phyloP scores from a whole-genome alignment of 495 filamentous ascomycete species.

The Talaromyces adpressus region DNA sequence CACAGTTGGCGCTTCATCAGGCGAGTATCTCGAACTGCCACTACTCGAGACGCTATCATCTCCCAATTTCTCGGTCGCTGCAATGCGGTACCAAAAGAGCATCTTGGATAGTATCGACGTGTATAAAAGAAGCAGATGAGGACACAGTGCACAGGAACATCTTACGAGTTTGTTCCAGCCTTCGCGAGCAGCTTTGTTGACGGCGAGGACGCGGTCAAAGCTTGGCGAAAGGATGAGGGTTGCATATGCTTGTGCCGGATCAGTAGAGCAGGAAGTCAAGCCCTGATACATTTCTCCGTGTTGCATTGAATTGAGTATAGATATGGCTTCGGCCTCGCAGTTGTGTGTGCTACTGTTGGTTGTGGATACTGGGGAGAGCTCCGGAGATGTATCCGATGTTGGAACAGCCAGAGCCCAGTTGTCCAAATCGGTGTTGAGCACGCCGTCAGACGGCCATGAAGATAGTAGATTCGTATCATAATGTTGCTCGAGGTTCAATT shows the following conservation, averaged over 20 bases:
- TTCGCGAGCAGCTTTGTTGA: background rate
- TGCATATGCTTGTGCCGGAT: background rate
- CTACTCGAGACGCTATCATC: background rate
- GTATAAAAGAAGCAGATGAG: background rate
- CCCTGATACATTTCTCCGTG: background rate
- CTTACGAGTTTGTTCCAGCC: background rate
- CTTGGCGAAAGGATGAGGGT: background rate
- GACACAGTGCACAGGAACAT: constrained; percentile 1
- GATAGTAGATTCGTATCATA: background rate
- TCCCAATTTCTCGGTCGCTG: constrained; percentile 1
- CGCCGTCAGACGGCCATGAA: background rate
- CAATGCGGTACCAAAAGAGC: constrained; percentile 4
- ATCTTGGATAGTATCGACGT: constrained; percentile 1
- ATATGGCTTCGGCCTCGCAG: constrained; percentile 1
- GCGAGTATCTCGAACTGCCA: background rate
- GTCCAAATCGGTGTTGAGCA: background rate
- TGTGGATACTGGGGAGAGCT: background rate
- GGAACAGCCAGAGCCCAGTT: background rate
- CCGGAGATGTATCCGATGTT: background rate
- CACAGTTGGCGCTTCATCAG: background rate
- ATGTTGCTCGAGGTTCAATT: background rate
- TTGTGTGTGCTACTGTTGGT: constrained; percentile 3
- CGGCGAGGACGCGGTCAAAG: background rate
- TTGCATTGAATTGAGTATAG: constrained; percentile 4
- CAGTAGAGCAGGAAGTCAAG: background rate